Evolutionary conservation across 2,329 filamentous ascomycete genomes (phyloP).

Genomic region (Phyllosticta paracitricarpa): DNA sequence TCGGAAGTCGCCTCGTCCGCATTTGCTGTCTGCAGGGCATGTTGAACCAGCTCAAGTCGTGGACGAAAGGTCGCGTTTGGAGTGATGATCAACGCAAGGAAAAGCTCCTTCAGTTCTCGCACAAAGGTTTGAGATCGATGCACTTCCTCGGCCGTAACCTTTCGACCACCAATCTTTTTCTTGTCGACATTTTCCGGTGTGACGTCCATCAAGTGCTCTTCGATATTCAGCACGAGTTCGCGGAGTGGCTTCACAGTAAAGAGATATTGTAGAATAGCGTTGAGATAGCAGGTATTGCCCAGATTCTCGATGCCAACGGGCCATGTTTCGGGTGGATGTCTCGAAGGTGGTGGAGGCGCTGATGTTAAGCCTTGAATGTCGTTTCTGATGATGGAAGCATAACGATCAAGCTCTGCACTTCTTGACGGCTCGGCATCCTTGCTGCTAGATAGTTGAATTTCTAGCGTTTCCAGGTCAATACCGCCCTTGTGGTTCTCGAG

Average conservation of each 20-base stretch:
- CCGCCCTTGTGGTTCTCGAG: conserved; percentile 43
- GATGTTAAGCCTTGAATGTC: conserved; percentile 3
- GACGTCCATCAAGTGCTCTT: conserved; percentile 58
- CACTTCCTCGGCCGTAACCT: conserved; percentile 50
- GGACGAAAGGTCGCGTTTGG: conserved; percentile 30
- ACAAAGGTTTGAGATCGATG: conserved; percentile 62
- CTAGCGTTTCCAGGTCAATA: conserved; percentile 36
- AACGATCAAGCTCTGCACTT: conserved; percentile 7
- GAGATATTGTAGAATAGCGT: conserved; percentile 91
- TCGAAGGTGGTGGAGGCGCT: conserved; percentile 1
- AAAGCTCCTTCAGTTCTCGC: conserved; percentile 61
- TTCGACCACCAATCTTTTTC: conserved; percentile 67
- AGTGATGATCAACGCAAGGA: conserved; percentile 58
- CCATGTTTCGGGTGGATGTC: conserved; percentile 39
- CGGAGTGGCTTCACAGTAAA: conserved; percentile 79
- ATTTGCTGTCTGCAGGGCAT: conserved; percentile 1
- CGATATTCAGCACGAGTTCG: conserved; percentile 68
- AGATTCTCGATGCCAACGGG: conserved; percentile 88
- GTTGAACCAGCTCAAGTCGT: conserved; percentile 1
- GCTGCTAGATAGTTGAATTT: conserved; percentile 15
- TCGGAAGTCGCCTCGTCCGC: background rate
- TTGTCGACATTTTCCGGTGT: conserved; percentile 51
- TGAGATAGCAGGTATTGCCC: conserved; percentile 95
- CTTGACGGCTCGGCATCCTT: conserved; percentile 3
- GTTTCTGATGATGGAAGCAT: conserved; percentile 1